Evolutionary conservation across 257 asterid genomes (phyloP).

Genomic region (Salvia hispanica): DNA sequence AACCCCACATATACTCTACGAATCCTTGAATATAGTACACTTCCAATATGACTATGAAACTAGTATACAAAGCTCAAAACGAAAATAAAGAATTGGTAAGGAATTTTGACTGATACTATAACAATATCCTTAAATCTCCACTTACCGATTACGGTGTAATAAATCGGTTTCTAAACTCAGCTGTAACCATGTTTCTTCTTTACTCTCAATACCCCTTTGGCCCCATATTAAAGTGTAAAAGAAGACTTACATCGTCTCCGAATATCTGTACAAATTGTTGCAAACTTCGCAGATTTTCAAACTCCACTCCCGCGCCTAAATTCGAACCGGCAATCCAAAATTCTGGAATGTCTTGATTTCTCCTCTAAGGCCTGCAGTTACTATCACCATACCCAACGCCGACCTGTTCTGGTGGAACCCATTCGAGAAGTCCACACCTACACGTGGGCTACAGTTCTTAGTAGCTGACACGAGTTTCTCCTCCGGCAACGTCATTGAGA

Average conservation of each 20-base stretch:
- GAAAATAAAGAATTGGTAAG: slow-evolving; percentile 44
- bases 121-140: slow-evolving; percentile 59
- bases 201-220: too few species aligned
- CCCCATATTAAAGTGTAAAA: too few species aligned
- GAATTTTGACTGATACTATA: slow-evolving; percentile 43
- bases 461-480: slow-evolving; percentile 66
- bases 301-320: slow-evolving; percentile 33
- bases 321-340: slow-evolving; percentile 83
- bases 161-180: slow-evolving; percentile 48
- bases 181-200: slow-evolving; percentile 29
- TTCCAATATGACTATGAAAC: too few species aligned
- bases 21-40: too few species aligned
- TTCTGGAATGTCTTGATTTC: slow-evolving; percentile 90
- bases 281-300: slow-evolving; percentile 18
- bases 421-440: slow-evolving; percentile 60
- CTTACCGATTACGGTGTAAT: slow-evolving; percentile 65
- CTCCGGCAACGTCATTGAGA: slow-evolving; percentile 92
- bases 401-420: slow-evolving; percentile 58
- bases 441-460: slow-evolving; percentile 41
- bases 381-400: slow-evolving; percentile 94
- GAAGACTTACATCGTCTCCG: too few species aligned
- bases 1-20: too few species aligned
- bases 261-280: slow-evolving; percentile 70
- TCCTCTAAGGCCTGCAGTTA: slow-evolving; percentile 88
- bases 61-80: background rate